These are phyloP conservation scores for grape (Vitis vinifera) DNA, from an alignment of 164 flowering plant species.

Conservation along the genomic window DNA sequence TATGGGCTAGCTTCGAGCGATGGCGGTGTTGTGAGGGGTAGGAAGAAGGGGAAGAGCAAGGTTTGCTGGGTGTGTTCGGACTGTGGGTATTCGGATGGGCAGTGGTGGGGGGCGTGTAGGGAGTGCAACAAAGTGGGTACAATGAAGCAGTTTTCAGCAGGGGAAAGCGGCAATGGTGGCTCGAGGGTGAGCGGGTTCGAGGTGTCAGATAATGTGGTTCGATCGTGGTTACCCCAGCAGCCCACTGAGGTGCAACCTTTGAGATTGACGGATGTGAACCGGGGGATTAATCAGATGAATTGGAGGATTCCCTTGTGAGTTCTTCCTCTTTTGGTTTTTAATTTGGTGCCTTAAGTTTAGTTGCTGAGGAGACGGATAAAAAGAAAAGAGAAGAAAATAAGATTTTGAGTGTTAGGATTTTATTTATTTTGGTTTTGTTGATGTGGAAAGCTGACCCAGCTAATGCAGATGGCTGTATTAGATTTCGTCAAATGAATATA, in stretches of 20 bases:
- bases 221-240: constrained; percentile 59
- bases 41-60: constrained; percentile 54
- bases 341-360: not conserved
- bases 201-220: constrained; percentile 35
- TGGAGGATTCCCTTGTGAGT: constrained; percentile 85
- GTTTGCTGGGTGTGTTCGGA: constrained; percentile 54
- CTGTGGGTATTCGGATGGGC: constrained; percentile 66
- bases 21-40: constrained; percentile 23
- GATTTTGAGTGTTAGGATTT: no score
- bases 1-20: not conserved
- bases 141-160: constrained; percentile 39
- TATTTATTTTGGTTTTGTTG: no score
- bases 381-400: no score
- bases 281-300: constrained; percentile 40
- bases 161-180: constrained; percentile 3
- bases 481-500: no score
- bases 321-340: not conserved
- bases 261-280: constrained; percentile 64
- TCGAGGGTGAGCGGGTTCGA: constrained; percentile 28
- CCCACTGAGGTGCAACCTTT: constrained; percentile 36
- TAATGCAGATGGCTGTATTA: no score
- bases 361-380: no score
- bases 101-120: constrained; percentile 92
- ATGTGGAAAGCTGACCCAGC: no score
- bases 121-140: constrained; percentile 48